Evolutionary conservation across 2,329 filamentous ascomycete genomes (phyloP).

Genomic region (Calonectria henricotiae): DNA sequence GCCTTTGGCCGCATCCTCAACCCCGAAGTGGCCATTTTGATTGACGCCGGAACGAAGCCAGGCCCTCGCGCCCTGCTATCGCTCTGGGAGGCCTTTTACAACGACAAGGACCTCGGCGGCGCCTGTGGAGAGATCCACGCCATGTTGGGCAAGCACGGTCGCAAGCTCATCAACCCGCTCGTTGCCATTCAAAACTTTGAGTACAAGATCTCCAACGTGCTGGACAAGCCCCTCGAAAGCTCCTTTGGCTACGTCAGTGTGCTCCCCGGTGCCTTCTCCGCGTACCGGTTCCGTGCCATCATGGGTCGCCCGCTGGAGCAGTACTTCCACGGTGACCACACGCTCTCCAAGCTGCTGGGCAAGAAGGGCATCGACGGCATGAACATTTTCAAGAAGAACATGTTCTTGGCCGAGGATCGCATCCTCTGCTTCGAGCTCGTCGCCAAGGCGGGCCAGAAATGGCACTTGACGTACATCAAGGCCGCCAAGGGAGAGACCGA

Average conservation of each 20-base stretch:
- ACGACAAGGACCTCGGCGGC: constrained; percentile 48
- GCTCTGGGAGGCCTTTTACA: constrained; percentile 50
- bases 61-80: constrained; percentile 47
- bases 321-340: constrained; percentile 51
- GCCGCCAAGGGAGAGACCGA: constrained; percentile 50
- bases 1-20: constrained; percentile 50
- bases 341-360: constrained; percentile 48
- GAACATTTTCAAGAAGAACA: constrained; percentile 53
- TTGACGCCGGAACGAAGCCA: constrained; percentile 50
- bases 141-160: constrained; percentile 48
- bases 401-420: constrained; percentile 50
- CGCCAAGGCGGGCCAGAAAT: constrained; percentile 50
- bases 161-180: constrained; percentile 48
- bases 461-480: constrained; percentile 51
- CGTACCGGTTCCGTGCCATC: constrained; percentile 49
- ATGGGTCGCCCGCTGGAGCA: constrained; percentile 49
- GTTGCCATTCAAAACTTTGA: constrained; percentile 51
- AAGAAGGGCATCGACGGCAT: constrained; percentile 52
- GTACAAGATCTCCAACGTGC: constrained; percentile 51
- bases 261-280: constrained; percentile 49
- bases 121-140: constrained; percentile 51
- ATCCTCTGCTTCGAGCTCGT: constrained; percentile 51
- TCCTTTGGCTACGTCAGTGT: constrained; percentile 51
- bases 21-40: constrained; percentile 50
- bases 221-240: constrained; percentile 49